phyloP scores from a whole-genome alignment of 805 yeast genomes.

The Yamadazyma akitaensis region DNA sequence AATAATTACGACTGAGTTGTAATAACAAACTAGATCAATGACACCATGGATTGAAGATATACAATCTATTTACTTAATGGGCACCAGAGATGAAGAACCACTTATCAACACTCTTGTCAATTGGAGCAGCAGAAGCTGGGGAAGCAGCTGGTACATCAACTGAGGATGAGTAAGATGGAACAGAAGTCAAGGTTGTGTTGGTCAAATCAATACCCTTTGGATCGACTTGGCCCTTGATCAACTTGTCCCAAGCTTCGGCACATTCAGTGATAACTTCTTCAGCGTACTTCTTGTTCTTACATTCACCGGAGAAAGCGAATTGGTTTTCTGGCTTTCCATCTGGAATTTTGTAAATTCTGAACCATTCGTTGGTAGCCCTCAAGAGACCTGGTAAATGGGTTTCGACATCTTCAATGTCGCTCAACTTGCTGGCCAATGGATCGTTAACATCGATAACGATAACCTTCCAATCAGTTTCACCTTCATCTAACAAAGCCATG shows the following conservation, averaged over 20 bases:
- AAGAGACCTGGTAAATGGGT: conserved; percentile 67
- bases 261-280: conserved; percentile 60
- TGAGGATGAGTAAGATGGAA: conserved; percentile 50
- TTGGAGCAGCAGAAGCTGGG: conserved; percentile 82
- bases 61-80: conserved; percentile 25
- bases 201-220: conserved; percentile 63
- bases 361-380: conserved; percentile 71
- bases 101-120: conserved; percentile 94
- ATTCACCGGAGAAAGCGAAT: conserved; percentile 73
- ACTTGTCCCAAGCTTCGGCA: conserved; percentile 61
- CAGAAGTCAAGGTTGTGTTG: conserved; percentile 64
- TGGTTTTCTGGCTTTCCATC: conserved; percentile 74
- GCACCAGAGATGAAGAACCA: conserved; percentile 97
- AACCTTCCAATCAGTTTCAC: conserved; percentile 95
- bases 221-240: conserved; percentile 45
- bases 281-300: conserved; percentile 56
- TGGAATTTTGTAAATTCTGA: conserved; percentile 78
- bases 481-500: conserved; percentile 81
- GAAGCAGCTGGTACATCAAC: conserved; percentile 65
- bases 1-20: not conserved
- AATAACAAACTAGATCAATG: not conserved
- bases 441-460: conserved; percentile 68
- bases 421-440: conserved; percentile 56
- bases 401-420: conserved; percentile 67
- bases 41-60: not conserved